Evolutionary conservation across 202 grass and related monocot genomes (phyloP).

Genomic region (Bolboschoenoplectus hybrid): DNA sequence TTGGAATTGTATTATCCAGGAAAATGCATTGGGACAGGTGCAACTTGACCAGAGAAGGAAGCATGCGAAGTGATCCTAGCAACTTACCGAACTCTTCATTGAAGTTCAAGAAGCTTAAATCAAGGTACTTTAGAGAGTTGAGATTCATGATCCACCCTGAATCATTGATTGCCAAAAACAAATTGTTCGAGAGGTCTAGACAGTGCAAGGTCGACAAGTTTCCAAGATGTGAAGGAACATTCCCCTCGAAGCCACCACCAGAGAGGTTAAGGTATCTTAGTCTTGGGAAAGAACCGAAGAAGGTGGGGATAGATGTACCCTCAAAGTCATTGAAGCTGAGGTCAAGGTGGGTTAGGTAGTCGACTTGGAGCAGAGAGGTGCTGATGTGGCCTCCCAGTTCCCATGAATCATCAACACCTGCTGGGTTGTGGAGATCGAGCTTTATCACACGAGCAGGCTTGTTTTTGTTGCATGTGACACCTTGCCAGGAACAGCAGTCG

Average conservation of each 20-base stretch:
- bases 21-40: conserved; percentile 30
- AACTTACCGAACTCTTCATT: conserved; percentile 9
- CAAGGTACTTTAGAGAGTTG: conserved; percentile 34
- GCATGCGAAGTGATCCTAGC: conserved; percentile 24
- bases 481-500: conserved; percentile 44
- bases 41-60: conserved; percentile 35
- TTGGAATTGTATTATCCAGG: conserved; percentile 20
- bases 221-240: conserved; percentile 36
- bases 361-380: conserved; percentile 25
- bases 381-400: conserved; percentile 32
- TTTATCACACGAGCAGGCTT: conserved; percentile 25
- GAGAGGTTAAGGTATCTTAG: conserved; percentile 45
- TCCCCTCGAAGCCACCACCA: conserved; percentile 33
- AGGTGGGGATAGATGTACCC: conserved; percentile 36
- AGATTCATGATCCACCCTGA: conserved; percentile 37
- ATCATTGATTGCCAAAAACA: not conserved
- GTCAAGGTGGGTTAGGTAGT: conserved; percentile 38
- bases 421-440: conserved; percentile 23
- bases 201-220: conserved; percentile 43
- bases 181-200: conserved; percentile 37
- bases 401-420: conserved; percentile 22
- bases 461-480: conserved; percentile 32
- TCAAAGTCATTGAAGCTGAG: conserved; percentile 43
- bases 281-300: conserved; percentile 37
- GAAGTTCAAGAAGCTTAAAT: conserved; percentile 33